A percentile compares a stretch with the other conserved stretches of the same genome.
phyloP scores from a whole-genome alignment of 2,329 filamentous ascomycete genomes.

The Neofusicoccum umdonicola region DNA sequence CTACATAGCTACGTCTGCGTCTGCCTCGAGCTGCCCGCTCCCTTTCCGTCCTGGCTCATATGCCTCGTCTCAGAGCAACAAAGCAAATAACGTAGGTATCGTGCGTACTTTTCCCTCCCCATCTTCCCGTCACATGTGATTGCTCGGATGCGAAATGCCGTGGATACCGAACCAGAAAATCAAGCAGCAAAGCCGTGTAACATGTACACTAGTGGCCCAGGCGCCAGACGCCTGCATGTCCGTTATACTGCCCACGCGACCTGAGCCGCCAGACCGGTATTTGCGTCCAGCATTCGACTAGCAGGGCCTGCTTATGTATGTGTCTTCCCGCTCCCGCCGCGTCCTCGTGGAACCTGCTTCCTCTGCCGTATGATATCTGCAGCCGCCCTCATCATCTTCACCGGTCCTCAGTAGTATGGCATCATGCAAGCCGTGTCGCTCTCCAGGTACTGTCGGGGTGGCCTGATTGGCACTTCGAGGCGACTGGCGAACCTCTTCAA shows the following conservation, averaged over 20 bases:
- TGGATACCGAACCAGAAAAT: not conserved
- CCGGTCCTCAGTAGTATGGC: not conserved
- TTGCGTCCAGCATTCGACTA: not conserved
- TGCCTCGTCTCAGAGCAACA: not conserved
- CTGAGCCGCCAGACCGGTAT: not conserved
- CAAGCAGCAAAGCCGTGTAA: not conserved
- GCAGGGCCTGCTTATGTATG: not conserved
- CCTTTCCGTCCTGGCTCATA: not conserved
- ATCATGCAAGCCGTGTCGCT: not conserved
- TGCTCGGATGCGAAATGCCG: slow-evolving; percentile 8
- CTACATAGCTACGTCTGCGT: not conserved
- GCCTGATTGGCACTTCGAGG: not conserved
- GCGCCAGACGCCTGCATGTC: not conserved
- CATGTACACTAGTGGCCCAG: not conserved
- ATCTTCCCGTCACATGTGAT: slow-evolving; percentile 14
- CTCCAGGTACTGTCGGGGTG: not conserved
- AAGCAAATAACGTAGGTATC: not conserved
- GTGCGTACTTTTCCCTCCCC: not conserved
- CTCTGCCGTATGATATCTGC: not conserved
- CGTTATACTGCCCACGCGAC: slow-evolving; percentile 4
- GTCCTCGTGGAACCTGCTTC: slow-evolving; percentile 2
- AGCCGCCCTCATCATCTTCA: not conserved
- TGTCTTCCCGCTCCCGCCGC: not conserved
- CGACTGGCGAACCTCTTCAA: not conserved
- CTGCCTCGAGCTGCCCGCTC: not conserved